A percentile compares a stretch with the other conserved stretches of the same genome.
These are phyloP conservation scores for Huntiella abstrusa DNA, from an alignment of 2,329 filamentous ascomycete species.

Conservation along the genomic window DNA sequence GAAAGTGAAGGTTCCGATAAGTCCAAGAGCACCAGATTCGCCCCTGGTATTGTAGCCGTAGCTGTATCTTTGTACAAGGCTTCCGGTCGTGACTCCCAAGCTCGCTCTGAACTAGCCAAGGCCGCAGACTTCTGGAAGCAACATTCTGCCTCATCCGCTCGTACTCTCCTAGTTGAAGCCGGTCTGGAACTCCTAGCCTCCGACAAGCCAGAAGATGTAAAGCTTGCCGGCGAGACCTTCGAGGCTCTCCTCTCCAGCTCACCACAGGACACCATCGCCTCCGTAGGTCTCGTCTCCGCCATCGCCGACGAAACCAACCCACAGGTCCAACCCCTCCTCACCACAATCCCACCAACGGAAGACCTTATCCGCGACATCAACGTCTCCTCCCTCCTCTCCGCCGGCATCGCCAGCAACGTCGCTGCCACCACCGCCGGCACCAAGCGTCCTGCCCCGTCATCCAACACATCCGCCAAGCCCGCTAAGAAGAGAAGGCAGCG, in stretches of 20 bases:
- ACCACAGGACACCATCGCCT: constrained; percentile 47
- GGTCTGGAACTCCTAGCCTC: constrained; percentile 70
- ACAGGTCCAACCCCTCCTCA: constrained; percentile 34
- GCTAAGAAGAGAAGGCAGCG: constrained; percentile 39
- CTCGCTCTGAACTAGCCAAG: constrained; percentile 55
- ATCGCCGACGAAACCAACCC: constrained; percentile 43
- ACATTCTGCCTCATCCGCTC: constrained; percentile 27
- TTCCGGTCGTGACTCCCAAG: constrained; percentile 53
- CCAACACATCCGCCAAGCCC: constrained; percentile 17
- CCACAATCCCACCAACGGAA: constrained; percentile 41
- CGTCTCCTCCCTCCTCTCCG: constrained; percentile 41
- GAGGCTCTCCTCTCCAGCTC: constrained; percentile 47
- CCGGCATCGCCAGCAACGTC: constrained; percentile 35
- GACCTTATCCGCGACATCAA: constrained; percentile 43
- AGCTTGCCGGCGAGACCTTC: constrained; percentile 62
- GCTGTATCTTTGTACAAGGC: constrained; percentile 60
- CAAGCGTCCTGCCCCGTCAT: constrained; percentile 26
- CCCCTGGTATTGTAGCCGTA: constrained; percentile 68
- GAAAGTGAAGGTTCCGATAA: constrained; percentile 37
- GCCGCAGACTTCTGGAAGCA: constrained; percentile 67
- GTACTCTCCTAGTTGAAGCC: constrained; percentile 60
- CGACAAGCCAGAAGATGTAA: constrained; percentile 45
- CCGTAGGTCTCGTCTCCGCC: constrained; percentile 73
- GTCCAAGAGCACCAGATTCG: constrained; percentile 53
- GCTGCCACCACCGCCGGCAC: constrained; percentile 21